Conservation (phyloP, 1,139 yeast genomes). For the Geotrichum histeridarum region DNA sequence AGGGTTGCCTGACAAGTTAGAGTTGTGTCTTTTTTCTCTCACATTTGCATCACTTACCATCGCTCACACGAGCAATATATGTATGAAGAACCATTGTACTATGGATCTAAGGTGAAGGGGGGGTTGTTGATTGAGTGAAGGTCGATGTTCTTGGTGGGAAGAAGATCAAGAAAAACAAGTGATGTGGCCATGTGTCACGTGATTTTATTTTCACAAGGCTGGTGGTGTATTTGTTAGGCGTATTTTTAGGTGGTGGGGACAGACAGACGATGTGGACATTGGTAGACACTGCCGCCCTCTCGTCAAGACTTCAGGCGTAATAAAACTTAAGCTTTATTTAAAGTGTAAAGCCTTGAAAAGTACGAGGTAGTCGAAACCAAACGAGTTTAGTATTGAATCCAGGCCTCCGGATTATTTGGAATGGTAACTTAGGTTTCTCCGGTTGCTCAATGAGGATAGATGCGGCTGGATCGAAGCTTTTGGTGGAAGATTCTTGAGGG, state of each 20-base stretch:
- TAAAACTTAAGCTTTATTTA: neutral
- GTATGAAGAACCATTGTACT: constrained; percentile 30
- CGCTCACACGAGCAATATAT: constrained; percentile 31
- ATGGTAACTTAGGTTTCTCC: too few species aligned
- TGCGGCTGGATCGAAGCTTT: too few species aligned
- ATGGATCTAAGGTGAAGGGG: neutral
- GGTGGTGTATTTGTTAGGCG: neutral
- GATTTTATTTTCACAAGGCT: neutral
- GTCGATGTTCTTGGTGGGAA: neutral
- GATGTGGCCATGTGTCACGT: neutral
- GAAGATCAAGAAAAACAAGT: neutral
- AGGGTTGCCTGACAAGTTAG: constrained; percentile 57
- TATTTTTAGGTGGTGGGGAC: neutral
- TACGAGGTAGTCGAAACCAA: neutral
- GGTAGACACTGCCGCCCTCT: too few species aligned
- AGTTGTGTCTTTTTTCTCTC: neutral
- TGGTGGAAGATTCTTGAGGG: too few species aligned
- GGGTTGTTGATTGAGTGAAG: neutral
- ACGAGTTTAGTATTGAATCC: neutral
- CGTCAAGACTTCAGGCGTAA: neutral
- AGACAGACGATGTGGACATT: neutral
- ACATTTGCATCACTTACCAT: constrained; percentile 27
- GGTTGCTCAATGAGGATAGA: too few species aligned
- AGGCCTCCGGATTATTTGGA: neutral
- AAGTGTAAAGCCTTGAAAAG: neutral